phyloP scores from a whole-genome alignment of 1,139 yeast species.

The Diutina rugosa region DNA sequence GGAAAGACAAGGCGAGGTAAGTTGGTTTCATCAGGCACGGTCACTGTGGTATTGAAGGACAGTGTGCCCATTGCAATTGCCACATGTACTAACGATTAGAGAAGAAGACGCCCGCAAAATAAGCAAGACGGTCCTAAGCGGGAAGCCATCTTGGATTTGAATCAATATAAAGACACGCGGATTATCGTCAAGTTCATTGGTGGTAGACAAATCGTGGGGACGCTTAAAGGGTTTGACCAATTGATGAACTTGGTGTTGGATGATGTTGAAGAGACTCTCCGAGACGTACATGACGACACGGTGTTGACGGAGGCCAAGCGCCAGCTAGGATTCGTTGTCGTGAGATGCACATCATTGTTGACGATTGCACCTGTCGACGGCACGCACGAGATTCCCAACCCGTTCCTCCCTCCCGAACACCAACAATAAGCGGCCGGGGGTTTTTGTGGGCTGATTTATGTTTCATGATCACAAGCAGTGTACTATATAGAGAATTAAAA shows the following conservation, averaged over 20 bases:
- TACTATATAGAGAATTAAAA: not conserved
- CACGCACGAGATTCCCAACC: slow-evolving; percentile 64
- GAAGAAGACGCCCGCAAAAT: slow-evolving; percentile 14
- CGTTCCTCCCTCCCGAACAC: slow-evolving; percentile 20
- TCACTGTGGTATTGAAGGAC: not conserved
- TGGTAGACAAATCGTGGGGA: slow-evolving; percentile 73
- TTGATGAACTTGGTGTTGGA: slow-evolving; percentile 88
- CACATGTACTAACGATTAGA: slow-evolving; percentile 3
- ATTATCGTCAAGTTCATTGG: slow-evolving; percentile 76
- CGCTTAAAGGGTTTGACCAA: slow-evolving; percentile 80
- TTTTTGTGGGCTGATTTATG: not conserved
- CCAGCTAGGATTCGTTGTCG: slow-evolving; percentile 52
- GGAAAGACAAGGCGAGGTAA: slow-evolving; percentile 8
- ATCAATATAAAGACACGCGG: slow-evolving; percentile 60
- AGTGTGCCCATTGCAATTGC: not conserved
- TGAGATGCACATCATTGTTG: slow-evolving; percentile 73
- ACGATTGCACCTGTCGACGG: slow-evolving; percentile 83
- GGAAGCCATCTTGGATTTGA: slow-evolving; percentile 79
- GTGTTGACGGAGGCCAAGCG: slow-evolving; percentile 42
- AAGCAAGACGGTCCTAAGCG: slow-evolving; percentile 69
- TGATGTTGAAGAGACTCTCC: slow-evolving; percentile 58
- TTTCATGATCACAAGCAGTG: not conserved
- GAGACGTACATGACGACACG: slow-evolving; percentile 53
- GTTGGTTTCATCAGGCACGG: slow-evolving; percentile 6
- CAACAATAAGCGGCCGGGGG: not conserved